A percentile compares a stretch with the other conserved stretches of the same genome.
phyloP scores from a whole-genome alignment of 805 yeast species.

The Metschnikowia dekortorum region DNA sequence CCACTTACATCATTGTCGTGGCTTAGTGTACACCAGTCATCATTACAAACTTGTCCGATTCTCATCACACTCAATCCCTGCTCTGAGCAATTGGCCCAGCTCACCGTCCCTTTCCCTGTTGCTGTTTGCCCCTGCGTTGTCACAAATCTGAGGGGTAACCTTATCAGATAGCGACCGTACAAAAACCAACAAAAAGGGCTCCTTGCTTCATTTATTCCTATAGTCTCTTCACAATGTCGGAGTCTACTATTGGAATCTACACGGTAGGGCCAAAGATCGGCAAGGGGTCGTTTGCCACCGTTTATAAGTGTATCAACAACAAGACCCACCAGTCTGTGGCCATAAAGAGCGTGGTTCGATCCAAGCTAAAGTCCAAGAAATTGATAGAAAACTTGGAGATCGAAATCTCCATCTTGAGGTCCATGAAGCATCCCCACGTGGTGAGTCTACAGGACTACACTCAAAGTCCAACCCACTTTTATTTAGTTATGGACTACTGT shows the following conservation, averaged over 20 bases:
- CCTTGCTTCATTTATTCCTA: not conserved
- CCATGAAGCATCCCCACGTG: slow-evolving; percentile 88
- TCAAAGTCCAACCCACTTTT: slow-evolving; percentile 74
- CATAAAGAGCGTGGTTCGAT: slow-evolving; percentile 78
- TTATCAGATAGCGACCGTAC: not conserved
- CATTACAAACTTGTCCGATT: not conserved
- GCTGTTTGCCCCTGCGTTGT: slow-evolving; percentile 1
- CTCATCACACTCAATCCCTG: not conserved
- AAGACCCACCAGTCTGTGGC: slow-evolving; percentile 66
- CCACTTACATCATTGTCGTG: not conserved
- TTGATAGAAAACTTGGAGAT: slow-evolving; percentile 86
- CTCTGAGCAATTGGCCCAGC: not conserved
- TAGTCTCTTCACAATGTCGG: not conserved
- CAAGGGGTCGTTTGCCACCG: slow-evolving; percentile 93
- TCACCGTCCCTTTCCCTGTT: not conserved
- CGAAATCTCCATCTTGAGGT: slow-evolving; percentile 84
- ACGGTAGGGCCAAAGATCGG: slow-evolving; percentile 83
- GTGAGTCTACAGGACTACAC: slow-evolving; percentile 82
- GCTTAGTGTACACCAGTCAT: not conserved
- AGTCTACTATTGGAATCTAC: slow-evolving; percentile 37
- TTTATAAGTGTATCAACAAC: slow-evolving; percentile 72
- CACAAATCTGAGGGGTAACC: not conserved
- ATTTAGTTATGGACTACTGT: slow-evolving; percentile 94
- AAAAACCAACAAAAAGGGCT: not conserved
- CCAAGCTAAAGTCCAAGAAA: slow-evolving; percentile 79